A percentile compares a stretch with the other conserved stretches of the same genome.
Conservation (phyloP, 495 filamentous ascomycete species). For the Penicillium malachiteum region DNA sequence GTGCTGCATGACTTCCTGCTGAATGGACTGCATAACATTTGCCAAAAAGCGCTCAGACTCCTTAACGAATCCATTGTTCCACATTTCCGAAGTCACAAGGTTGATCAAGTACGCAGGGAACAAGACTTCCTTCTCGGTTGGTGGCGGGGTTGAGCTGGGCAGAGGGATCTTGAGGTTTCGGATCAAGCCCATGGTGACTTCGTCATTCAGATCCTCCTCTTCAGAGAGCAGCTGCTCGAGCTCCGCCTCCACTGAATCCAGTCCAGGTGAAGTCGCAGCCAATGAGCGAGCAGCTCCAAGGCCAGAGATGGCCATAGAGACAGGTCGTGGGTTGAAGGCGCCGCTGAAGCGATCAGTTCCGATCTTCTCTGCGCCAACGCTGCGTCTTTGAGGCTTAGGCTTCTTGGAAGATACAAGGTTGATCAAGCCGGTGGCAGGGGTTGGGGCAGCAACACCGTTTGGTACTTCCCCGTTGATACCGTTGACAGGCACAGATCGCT, state of each 20-base stretch:
- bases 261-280: slow-evolving; percentile 69
- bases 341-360: slow-evolving; percentile 83
- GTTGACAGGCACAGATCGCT: slow-evolving; percentile 59
- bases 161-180: slow-evolving; percentile 92
- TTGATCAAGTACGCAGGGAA: slow-evolving; percentile 99
- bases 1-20: slow-evolving; percentile 98
- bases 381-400: slow-evolving; percentile 93
- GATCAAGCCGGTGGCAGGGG: slow-evolving; percentile 75
- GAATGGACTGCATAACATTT: slow-evolving; percentile 99
- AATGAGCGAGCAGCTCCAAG: slow-evolving; percentile 61
- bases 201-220: slow-evolving; percentile 92
- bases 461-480: slow-evolving; percentile 60
- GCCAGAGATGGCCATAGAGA: slow-evolving; percentile 84
- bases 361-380: slow-evolving; percentile 84
- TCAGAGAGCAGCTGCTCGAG: slow-evolving; percentile 91
- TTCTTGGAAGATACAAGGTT: slow-evolving; percentile 97
- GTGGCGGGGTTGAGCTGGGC: slow-evolving; percentile 77
- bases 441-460: slow-evolving; percentile 60
- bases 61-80: slow-evolving; percentile 99
- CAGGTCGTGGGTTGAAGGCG: slow-evolving; percentile 89
- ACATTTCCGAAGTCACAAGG: slow-evolving; percentile 99
- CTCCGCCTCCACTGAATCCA: slow-evolving; percentile 89
- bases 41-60: slow-evolving; percentile 98
- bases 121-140: slow-evolving; percentile 96
- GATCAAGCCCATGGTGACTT: slow-evolving; percentile 93